These are phyloP conservation scores for Sophora flavescens DNA, from an alignment of 306 rosid genomes.

Conservation along the genomic window DNA sequence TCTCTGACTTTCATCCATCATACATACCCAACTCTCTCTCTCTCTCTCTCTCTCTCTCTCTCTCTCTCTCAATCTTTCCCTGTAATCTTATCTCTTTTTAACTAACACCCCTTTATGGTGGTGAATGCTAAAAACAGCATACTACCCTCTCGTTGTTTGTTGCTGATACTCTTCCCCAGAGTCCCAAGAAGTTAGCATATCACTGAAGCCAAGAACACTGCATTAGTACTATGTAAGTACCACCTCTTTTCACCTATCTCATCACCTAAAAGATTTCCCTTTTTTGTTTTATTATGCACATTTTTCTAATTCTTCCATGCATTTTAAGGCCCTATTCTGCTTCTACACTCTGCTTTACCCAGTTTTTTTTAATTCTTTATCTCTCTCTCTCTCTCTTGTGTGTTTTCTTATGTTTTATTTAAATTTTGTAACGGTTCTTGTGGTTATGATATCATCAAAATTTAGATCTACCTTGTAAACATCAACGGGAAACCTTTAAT, in stretches of 20 bases:
- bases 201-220: constrained; percentile 32
- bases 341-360: constrained; percentile 3
- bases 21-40: constrained; percentile 27
- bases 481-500: constrained; percentile 28
- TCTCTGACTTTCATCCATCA: constrained; percentile 53
- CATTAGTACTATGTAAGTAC: constrained; percentile 53
- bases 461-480: constrained; percentile 42
- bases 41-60: constrained; percentile 23
- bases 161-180: constrained; percentile 39
- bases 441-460: constrained; percentile 22
- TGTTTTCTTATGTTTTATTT: neutral
- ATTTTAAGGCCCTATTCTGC: constrained; percentile 27
- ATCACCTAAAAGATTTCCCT: constrained; percentile 36
- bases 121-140: constrained; percentile 51
- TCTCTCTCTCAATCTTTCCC: constrained; percentile 40
- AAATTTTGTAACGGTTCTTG: neutral
- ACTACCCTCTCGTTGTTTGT: constrained; percentile 30
- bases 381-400: neutral
- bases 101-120: constrained; percentile 49
- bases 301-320: constrained; percentile 42
- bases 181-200: constrained; percentile 34
- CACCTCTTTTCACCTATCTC: constrained; percentile 41
- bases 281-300: constrained; percentile 21
- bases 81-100: constrained; percentile 55
- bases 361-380: neutral